Conservation (phyloP, 441 rosid species). For the Pelargonium citronellum region DNA sequence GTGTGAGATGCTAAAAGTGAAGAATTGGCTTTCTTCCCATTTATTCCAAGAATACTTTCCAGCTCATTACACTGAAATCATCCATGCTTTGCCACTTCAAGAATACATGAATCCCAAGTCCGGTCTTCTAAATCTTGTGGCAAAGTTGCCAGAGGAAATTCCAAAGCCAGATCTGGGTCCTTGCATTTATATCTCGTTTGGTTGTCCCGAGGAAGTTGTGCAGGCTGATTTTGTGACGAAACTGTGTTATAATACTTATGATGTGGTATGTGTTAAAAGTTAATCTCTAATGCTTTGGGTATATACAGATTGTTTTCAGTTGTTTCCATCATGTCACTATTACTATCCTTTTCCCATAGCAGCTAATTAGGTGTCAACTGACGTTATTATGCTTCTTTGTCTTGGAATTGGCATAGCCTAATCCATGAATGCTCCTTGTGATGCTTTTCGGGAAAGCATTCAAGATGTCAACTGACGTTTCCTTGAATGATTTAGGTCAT, state of each 20-base stretch:
- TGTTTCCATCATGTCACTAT: not conserved
- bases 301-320: slow-evolving; percentile 12
- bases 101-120: slow-evolving; percentile 74
- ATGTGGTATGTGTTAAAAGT: slow-evolving; percentile 44
- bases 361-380: not conserved
- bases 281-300: slow-evolving; percentile 12
- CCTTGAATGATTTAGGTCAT: slow-evolving; percentile 21
- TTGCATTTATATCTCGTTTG: slow-evolving; percentile 63
- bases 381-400: not conserved
- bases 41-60: slow-evolving; percentile 82
- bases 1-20: slow-evolving; percentile 73
- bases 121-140: slow-evolving; percentile 70
- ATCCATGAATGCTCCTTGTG: not conserved
- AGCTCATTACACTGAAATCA: slow-evolving; percentile 61
- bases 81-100: slow-evolving; percentile 65
- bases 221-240: slow-evolving; percentile 58
- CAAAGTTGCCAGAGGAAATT: slow-evolving; percentile 49
- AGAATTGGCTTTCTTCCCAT: slow-evolving; percentile 83
- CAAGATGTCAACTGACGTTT: no score
- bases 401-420: slow-evolving; percentile 1
- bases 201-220: slow-evolving; percentile 56
- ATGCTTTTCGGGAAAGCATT: not conserved
- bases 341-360: not conserved
- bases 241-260: slow-evolving; percentile 62
- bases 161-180: slow-evolving; percentile 69